Base-by-base conservation (phyloP, 306 rosid genomes). In the Prunus padus region DNA sequence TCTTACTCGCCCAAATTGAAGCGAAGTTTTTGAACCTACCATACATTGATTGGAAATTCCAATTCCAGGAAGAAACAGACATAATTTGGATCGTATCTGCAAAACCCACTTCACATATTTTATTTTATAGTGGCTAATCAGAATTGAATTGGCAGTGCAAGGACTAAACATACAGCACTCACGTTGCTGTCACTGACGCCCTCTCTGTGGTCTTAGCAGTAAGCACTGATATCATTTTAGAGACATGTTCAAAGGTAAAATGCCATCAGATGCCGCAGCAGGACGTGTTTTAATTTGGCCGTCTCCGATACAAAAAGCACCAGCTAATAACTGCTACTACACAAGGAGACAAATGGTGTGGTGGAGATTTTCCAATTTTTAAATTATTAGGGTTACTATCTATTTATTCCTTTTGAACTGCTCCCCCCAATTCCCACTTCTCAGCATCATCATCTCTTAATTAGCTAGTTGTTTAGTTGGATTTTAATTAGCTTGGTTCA, bases 381-480 rank as follows among this genome's bases (percentile, higher is more conserved):
- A 78, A 80, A 70, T 70, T 51, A 66, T 60, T 75, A 7, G 77
- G 74, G 86, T 79, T 86, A 63, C 82, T 44, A 65, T 90, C 86
- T 84, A 63, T 59, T 65, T 71, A 76, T 84, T 86, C 92, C 88
- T 78, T 88, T 86, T 77, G 50, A 88, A 83, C 90, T 86, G 80
- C 90, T 80, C 90, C 79, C 75, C 72, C 65, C 8, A 70, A 67
- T 64, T 75, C 55, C 31, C 81, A 59, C 47, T 33, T 64, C 66
- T 61, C 61, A 51, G 9, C 14, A n/a, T 47, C 52, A 11, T 60
- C n/a, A 60, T 60, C 65, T 60, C 69, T 3, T 33, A 33, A 64
- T 64, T 20, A 44, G 57, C 26, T 73, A 73, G 77, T 73, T 73
- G 77, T 73, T 73, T 73, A 73, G 69, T 59, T 73, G 68, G 69